Evolutionary conservation across 176 grass and related monocot genomes (phyloP), one percentile per base, ranked within the genome.

Genomic region (Chrysopogon serrulatus): DNA sequence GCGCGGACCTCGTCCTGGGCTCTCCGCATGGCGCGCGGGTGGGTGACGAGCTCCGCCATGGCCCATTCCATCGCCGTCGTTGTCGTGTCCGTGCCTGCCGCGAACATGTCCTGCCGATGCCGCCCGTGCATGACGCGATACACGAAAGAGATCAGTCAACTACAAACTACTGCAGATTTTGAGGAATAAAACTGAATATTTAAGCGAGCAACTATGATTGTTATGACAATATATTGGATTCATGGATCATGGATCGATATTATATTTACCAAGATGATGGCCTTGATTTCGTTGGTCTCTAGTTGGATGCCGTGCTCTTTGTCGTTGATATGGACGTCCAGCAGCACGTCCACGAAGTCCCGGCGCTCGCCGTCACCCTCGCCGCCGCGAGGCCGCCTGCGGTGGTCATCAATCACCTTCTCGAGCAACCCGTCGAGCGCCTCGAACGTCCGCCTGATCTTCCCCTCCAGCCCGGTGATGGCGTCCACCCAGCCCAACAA

Each of bases 401-500:
- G 61, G 48, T 59, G 74, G n/a, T 85, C 73, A 4, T 85, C 48
- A 28, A 85, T 85, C 35, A 85, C 73, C 83, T 77, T 77, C 14
- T 82, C 77, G 31, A 88, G 77, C 21, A 92, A 0, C 11, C 31
- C 64, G 43, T 68, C 68, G 15, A 83, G 67, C 14, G 70, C 76
- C 49, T 85, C 10, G 67, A 71, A 69, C 36, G 19, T 88, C 23
- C 65, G 78, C 60, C 24, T 74, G 3, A 60, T 34, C 64, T 19
- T 88, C 17, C 21, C 28, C 11, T 84, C 73, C 6, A 71, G 6
- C 1, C 91, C 88, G 4, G 15, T 18, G 17, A 79, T 8, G 8
- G 30, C 15, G 82, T 94, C 92, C 16, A 91, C 45, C 89, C 88
- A 94, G 19, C 85, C 67, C 32, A 94, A 64, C 42, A 80, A 83